A percentile compares a stretch with the other conserved stretches of the same genome.
These are phyloP conservation scores for Euphorbia peplus DNA, from an alignment of 345 rosid genomes.

Conservation along the genomic window DNA sequence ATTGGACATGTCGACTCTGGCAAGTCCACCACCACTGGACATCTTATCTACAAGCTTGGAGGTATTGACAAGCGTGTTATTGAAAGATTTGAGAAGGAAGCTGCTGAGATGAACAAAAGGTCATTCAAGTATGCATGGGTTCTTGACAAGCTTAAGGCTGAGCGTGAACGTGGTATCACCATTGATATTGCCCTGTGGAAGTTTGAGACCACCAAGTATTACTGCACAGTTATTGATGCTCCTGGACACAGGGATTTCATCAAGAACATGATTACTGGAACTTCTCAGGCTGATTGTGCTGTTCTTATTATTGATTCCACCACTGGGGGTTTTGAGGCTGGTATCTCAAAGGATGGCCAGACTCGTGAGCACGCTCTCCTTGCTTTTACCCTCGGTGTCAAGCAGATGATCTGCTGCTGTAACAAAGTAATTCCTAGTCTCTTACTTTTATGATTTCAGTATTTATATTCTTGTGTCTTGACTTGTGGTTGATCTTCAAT, in stretches of 20 bases:
- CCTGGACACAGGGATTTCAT: constrained; percentile 83
- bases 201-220: constrained; percentile 76
- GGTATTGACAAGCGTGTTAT: constrained; percentile 89
- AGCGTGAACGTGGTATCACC: constrained; percentile 85
- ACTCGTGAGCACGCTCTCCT: constrained; percentile 68
- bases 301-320: constrained; percentile 76
- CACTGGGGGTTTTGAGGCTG: constrained; percentile 83
- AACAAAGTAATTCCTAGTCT: constrained; percentile 45
- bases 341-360: constrained; percentile 80
- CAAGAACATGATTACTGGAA: constrained; percentile 84
- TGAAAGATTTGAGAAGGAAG: constrained; percentile 83
- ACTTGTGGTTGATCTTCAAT: constrained; percentile 21
- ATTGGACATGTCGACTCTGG: constrained; percentile 90
- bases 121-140: constrained; percentile 92
- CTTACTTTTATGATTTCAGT: constrained; percentile 1
- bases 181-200: constrained; percentile 85
- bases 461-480: constrained; percentile 23
- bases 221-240: constrained; percentile 81
- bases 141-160: constrained; percentile 80
- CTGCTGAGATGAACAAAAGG: constrained; percentile 92
- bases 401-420: constrained; percentile 75
- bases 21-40: constrained; percentile 80
- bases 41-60: constrained; percentile 79
- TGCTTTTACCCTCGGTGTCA: constrained; percentile 65
- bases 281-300: constrained; percentile 84